These are phyloP conservation scores for Saccharomycopsis sp. DNA, from an alignment of 805 yeast genomes.

Conservation along the genomic window DNA sequence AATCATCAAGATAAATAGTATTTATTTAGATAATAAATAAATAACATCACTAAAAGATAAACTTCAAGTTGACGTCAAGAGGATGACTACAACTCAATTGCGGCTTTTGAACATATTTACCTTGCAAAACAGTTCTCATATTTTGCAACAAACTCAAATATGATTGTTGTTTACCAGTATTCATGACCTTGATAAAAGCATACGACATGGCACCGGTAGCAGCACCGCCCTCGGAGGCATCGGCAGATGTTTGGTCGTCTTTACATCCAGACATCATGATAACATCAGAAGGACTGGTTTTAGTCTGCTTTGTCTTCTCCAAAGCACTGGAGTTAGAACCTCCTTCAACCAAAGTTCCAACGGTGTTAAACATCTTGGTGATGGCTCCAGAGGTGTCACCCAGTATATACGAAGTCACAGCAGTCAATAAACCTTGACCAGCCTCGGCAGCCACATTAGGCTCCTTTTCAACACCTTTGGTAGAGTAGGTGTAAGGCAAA, in stretches of 20 bases:
- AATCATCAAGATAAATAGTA: background rate
- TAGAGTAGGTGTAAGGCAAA: slow-evolving; percentile 62
- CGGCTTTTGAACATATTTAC: slow-evolving; percentile 65
- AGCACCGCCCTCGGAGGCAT: slow-evolving; percentile 54
- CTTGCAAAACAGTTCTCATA: slow-evolving; percentile 49
- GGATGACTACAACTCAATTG: slow-evolving; percentile 67
- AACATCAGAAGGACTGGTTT: slow-evolving; percentile 62
- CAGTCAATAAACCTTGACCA: slow-evolving; percentile 50
- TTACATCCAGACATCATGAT: slow-evolving; percentile 64
- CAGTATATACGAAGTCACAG: slow-evolving; percentile 45
- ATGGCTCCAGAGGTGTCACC: slow-evolving; percentile 38
- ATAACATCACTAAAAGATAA: slow-evolving; percentile 30
- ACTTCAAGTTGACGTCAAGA: slow-evolving; percentile 43
- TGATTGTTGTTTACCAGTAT: slow-evolving; percentile 47
- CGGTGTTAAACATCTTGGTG: slow-evolving; percentile 21
- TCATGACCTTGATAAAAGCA: slow-evolving; percentile 57
- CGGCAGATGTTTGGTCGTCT: slow-evolving; percentile 57
- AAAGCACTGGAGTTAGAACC: slow-evolving; percentile 13
- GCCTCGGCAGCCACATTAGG: slow-evolving; percentile 64
- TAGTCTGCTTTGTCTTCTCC: slow-evolving; percentile 38
- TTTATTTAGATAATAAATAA: background rate
- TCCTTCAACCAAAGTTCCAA: slow-evolving; percentile 16
- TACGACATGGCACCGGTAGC: slow-evolving; percentile 73
- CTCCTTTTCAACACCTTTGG: slow-evolving; percentile 67
- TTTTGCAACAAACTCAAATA: slow-evolving; percentile 56